Evolutionary conservation across 352 stramenopile species (phyloP).

Genomic region (Globisporangium nagaii): DNA sequence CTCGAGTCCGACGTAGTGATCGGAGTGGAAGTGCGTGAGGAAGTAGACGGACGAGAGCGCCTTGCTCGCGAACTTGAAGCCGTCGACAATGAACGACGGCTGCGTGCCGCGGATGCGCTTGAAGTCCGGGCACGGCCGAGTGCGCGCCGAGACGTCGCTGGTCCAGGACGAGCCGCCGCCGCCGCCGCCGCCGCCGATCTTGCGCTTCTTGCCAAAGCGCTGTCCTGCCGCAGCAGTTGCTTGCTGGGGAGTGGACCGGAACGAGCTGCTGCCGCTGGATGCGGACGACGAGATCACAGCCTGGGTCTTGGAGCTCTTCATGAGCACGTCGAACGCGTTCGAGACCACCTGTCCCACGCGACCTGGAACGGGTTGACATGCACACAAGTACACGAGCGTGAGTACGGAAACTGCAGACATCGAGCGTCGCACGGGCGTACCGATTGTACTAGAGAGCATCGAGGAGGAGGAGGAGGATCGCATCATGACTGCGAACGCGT

Average conservation of each 20-base stretch:
- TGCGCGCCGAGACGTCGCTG: neutral
- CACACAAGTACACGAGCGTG: neutral
- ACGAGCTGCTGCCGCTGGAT: neutral
- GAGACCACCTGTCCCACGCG: constrained; percentile 15
- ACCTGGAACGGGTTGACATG: neutral
- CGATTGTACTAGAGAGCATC: constrained; percentile 3
- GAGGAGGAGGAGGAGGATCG: constrained; percentile 16
- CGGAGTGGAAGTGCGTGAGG: constrained; percentile 96
- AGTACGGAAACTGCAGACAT: neutral
- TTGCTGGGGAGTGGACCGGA: neutral
- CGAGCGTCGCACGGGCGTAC: neutral
- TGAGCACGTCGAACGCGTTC: constrained; percentile 80
- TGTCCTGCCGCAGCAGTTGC: too few relatives aligned
- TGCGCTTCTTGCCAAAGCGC: constrained; percentile 20
- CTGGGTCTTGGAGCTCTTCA: constrained; percentile 69
- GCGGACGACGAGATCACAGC: constrained; percentile 21
- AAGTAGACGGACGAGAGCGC: constrained; percentile 89
- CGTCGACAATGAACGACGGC: constrained; percentile 84
- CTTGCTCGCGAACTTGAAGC: constrained; percentile 78
- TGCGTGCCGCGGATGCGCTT: constrained; percentile 76
- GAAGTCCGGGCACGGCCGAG: constrained; percentile 55
- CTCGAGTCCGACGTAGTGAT: constrained; percentile 93
- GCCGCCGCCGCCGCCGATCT: neutral
- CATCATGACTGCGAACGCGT: constrained; percentile 66
- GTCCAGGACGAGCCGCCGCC: constrained; percentile 1